Conservation (phyloP, 2,329 filamentous ascomycete species). For the Neurospora sp. region DNA sequence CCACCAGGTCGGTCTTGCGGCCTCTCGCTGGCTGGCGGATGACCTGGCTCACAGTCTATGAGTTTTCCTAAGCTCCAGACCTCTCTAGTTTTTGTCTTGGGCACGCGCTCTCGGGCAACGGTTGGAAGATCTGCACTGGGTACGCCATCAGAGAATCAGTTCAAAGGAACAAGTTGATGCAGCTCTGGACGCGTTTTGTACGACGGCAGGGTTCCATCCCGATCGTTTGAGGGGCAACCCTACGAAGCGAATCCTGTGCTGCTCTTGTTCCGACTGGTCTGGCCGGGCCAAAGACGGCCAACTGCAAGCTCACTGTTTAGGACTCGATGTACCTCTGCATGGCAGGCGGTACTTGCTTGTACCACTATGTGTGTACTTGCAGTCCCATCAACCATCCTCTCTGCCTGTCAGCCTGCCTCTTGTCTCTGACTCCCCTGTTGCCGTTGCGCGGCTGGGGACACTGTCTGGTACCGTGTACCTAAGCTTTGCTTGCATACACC, state of each 20-base stretch:
- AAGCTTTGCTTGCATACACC: neutral
- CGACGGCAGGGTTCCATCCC: slow-evolving; percentile 11
- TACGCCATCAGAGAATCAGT: neutral
- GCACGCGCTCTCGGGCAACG: neutral
- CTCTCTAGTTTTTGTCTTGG: neutral
- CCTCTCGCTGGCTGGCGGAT: neutral
- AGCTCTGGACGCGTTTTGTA: neutral
- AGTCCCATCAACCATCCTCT: slow-evolving; percentile 9
- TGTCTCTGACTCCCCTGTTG: slow-evolving; percentile 4
- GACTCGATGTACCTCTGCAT: slow-evolving; percentile 17
- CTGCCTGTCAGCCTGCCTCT: slow-evolving; percentile 9
- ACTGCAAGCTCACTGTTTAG: slow-evolving; percentile 7
- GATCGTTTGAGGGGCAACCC: slow-evolving; percentile 9
- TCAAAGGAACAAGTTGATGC: neutral
- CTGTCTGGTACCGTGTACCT: neutral
- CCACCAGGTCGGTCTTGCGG: neutral
- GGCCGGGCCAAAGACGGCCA: slow-evolving; percentile 5
- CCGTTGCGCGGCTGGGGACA: neutral
- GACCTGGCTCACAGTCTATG: neutral
- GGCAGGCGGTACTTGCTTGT: slow-evolving; percentile 17
- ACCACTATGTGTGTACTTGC: slow-evolving; percentile 12
- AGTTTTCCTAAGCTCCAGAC: neutral
- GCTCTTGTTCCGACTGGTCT: slow-evolving; percentile 10
- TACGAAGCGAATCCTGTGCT: slow-evolving; percentile 8
- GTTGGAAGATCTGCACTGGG: neutral